Evolutionary conservation across 1,139 yeast species (phyloP).

Genomic region (Taphrina populina): DNA sequence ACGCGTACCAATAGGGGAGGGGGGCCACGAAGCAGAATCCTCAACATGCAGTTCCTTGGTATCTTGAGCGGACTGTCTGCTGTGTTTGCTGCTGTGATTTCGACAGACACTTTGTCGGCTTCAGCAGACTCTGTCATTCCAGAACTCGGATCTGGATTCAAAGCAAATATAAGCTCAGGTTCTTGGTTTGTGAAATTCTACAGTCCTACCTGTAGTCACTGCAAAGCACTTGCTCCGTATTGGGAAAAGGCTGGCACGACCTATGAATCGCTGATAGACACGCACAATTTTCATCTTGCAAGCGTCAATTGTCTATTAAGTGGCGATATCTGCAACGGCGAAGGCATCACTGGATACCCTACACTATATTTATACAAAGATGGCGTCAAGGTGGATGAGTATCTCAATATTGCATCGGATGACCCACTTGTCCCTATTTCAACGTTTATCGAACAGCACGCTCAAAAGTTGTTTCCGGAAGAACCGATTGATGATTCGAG

Average conservation of each 20-base stretch:
- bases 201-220: conserved; percentile 50
- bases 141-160: conserved; percentile 11
- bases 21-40: too few relatives aligned
- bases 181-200: conserved; percentile 49
- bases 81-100: background rate
- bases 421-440: conserved; percentile 34
- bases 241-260: conserved; percentile 44
- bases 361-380: conserved; percentile 44
- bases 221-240: conserved; percentile 47
- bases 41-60: too few relatives aligned
- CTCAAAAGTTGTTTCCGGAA: conserved; percentile 16
- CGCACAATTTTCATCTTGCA: conserved; percentile 45
- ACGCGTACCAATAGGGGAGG: too few relatives aligned
- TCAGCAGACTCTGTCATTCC: conserved; percentile 9
- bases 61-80: too few relatives aligned
- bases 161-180: conserved; percentile 34
- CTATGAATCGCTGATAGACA: conserved; percentile 40
- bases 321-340: conserved; percentile 47
- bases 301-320: conserved; percentile 48
- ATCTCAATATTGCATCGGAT: conserved; percentile 34
- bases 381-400: conserved; percentile 43
- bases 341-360: conserved; percentile 45
- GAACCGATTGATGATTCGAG: conserved; percentile 10
- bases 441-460: conserved; percentile 33
- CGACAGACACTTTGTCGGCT: background rate